Conservation (phyloP, 208 protist genomes). For the Leishmania mexicana region DNA sequence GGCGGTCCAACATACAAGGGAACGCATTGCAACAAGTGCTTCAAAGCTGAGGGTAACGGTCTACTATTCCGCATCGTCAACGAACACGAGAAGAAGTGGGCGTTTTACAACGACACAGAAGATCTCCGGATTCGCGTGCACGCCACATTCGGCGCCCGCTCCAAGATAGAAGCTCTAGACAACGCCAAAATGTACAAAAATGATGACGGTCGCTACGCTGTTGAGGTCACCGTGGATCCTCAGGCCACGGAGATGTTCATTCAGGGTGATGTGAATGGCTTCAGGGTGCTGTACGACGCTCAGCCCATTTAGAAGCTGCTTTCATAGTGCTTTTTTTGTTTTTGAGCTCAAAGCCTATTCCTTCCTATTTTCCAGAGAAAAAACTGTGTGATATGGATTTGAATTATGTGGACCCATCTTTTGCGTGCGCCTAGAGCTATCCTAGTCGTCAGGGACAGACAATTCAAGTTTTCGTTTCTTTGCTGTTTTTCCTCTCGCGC, state of each 20-base stretch:
- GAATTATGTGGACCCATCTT: neutral
- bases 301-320: constrained; percentile 30
- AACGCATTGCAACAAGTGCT: constrained; percentile 63
- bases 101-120: constrained; percentile 80
- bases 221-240: constrained; percentile 57
- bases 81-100: constrained; percentile 71
- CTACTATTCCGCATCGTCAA: constrained; percentile 82
- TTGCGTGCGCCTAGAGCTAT: neutral
- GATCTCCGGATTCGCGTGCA: constrained; percentile 60
- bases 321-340: constrained; percentile 27
- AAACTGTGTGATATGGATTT: neutral
- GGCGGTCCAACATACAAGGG: constrained; percentile 61
- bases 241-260: constrained; percentile 74
- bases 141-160: constrained; percentile 61
- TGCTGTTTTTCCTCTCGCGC: neutral
- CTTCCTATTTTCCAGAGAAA: neutral
- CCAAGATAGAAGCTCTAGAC: constrained; percentile 45
- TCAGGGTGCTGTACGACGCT: constrained; percentile 61
- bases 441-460: neutral
- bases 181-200: constrained; percentile 42
- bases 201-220: constrained; percentile 43
- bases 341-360: neutral
- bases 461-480: neutral
- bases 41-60: constrained; percentile 68
- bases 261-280: constrained; percentile 70